Evolutionary conservation across 768 basidiomycete species (phyloP), one percentile per base, ranked within the genome.

Genomic region (Kwoniella heveanensis): DNA sequence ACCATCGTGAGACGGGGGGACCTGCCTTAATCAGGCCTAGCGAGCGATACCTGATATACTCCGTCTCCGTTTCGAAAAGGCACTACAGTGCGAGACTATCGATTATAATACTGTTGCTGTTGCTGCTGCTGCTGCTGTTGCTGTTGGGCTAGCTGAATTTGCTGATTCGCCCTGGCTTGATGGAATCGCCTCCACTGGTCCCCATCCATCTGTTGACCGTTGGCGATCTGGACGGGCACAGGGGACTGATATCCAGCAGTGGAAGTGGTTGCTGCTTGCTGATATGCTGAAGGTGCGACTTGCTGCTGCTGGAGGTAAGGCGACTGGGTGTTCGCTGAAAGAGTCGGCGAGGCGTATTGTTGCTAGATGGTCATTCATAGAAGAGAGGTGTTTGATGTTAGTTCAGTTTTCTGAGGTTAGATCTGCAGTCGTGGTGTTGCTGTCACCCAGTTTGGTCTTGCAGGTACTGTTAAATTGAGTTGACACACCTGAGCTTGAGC

Each of bases 301-400:
- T 44, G 39, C 39, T 44, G 39, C 39, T 44, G 39, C 15, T 44
- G 39, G 39, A 44, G 39, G 39, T 44, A 44, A 44, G 39, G 39
- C 39, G 39, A 44, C 15, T 44, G 39, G 39, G 13, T 13, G 13
- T 44, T 44, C 32, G 32, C 13, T 9, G 39, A 9, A 44, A 44
- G 39, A 9, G 39, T 44, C 17, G 39, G 39, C 39, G 39, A 44
- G 39, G 39, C 10, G 39, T 44, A 44, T 17, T 44, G 39, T 44
- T 44, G 39, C 39, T 44, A 44, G n/a, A n/a, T n/a, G n/a, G n/a
- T n/a, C n/a, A n/a, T n/a, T n/a, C n/a, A n/a, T n/a, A n/a, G n/a
- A n/a, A n/a, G n/a, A n/a, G n/a, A n/a, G n/a, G n/a, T n/a, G n/a
- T n/a, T n/a, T n/a, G n/a, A n/a, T n/a, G n/a, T n/a, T n/a, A n/a